Base-by-base conservation (phyloP, 2,329 filamentous ascomycete genomes). In the Aspergillus versicolor region DNA sequence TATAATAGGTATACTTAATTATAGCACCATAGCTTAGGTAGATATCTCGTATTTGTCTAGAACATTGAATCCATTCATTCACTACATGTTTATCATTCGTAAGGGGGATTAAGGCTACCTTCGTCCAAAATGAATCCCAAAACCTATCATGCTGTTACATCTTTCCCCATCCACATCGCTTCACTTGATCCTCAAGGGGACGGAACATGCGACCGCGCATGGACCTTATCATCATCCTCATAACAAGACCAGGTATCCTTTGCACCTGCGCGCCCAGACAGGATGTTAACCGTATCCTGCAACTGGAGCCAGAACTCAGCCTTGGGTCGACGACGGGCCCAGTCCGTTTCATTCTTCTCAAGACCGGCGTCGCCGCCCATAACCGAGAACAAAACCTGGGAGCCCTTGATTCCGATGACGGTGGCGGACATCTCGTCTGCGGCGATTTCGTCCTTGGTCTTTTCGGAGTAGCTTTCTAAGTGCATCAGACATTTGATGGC, bases 401-500 rank as follows among this genome's bases (percentile, higher is more conserved):
- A 92, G 21, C 92, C 92, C 76, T 91, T 88, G 72, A 99, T 93
- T 24, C 94, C 94, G 68, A 99, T 97, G 40, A 99, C 91, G 0
- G 86, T 81, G 3, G 88, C 83, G 52, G 88, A 92, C 73, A 88
- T 78, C 4, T 88, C 84, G 69, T 97, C 90, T 27, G 84, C 82
- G 60, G 86, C 85, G 61, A 96, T 89, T 60, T 87, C 85, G 40
- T 85, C 79, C 59, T 84, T 82, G 37, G 82, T 81, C 65, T 85
- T 85, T 50, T 85, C 86, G 6, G 86, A 86, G 68, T 87, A 96
- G 21, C 77, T 75, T 77, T 99, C 94, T 4, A 99, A 81, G 71
- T 96, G 92, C 79, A 96, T 87, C 71, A 97, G 89, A 72, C 91
- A 96, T 78, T 92, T 93, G 76, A 97, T 94, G 9, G 92, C 91